These are phyloP conservation scores for Hymenoscyphus occultus DNA, from an alignment of 2,329 filamentous ascomycete species.

Conservation along the genomic window DNA sequence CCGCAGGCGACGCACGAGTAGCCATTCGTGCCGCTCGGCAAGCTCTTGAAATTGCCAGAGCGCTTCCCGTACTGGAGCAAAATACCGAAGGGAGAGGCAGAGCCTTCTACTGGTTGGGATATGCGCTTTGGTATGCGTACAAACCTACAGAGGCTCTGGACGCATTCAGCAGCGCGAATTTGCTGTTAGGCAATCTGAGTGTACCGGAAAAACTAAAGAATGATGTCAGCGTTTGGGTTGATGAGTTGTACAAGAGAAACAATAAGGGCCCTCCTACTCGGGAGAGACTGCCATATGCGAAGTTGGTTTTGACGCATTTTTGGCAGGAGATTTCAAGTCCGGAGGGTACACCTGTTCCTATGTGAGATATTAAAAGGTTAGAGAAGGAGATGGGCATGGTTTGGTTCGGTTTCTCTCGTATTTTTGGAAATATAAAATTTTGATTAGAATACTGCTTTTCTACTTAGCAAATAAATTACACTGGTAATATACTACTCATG, in stretches of 20 bases:
- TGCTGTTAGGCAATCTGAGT: background rate
- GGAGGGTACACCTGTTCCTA: background rate
- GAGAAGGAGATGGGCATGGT: background rate
- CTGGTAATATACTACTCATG: conserved; percentile 41
- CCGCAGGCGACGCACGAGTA: background rate
- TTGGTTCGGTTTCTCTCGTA: background rate
- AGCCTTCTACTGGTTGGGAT: background rate
- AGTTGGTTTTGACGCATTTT: background rate
- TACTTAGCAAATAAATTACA: conserved; percentile 10
- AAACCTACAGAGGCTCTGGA: background rate
- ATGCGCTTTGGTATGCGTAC: background rate
- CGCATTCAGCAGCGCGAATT: background rate
- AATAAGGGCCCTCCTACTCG: too few species aligned
- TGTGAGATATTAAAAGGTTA: background rate
- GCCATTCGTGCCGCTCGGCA: background rate
- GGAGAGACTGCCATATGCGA: background rate
- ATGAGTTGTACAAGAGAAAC: background rate
- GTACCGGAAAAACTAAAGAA: background rate
- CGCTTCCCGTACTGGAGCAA: background rate
- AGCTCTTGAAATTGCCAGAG: background rate
- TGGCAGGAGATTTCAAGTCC: background rate
- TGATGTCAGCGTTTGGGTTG: background rate
- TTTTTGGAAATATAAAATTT: background rate
- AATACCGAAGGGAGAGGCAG: background rate
- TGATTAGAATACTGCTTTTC: background rate